Evolutionary conservation across 495 filamentous ascomycete species (phyloP).

Genomic region (Xylaria venustula): DNA sequence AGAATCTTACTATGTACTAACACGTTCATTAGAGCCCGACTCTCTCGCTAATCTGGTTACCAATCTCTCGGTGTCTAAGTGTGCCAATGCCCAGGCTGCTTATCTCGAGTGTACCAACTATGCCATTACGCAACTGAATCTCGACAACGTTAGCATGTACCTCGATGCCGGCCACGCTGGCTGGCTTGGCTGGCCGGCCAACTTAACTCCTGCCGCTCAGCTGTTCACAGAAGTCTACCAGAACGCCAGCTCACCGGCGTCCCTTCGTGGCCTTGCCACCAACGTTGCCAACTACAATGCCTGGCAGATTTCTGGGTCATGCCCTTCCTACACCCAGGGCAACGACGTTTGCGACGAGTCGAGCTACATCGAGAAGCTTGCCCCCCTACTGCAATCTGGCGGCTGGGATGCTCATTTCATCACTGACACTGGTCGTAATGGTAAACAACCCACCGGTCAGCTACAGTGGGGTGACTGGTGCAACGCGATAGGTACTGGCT

Average conservation of each 20-base stretch:
- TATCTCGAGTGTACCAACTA: constrained; percentile 63
- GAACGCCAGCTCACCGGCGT: constrained; percentile 53
- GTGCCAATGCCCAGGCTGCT: constrained; percentile 51
- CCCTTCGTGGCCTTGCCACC: constrained; percentile 67
- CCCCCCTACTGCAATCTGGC: constrained; percentile 52
- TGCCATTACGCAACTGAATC: constrained; percentile 56
- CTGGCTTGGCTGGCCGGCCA: constrained; percentile 78
- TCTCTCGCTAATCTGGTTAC: constrained; percentile 67
- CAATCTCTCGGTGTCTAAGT: constrained; percentile 58
- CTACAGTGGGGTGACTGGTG: constrained; percentile 75
- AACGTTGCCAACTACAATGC: constrained; percentile 80
- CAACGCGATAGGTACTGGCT: constrained; percentile 66
- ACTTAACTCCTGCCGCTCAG: constrained; percentile 58
- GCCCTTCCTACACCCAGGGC: constrained; percentile 54
- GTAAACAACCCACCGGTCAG: constrained; percentile 56
- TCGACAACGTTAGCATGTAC: constrained; percentile 69
- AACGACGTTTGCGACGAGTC: constrained; percentile 60
- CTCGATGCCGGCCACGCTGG: constrained; percentile 69
- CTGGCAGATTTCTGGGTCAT: constrained; percentile 43
- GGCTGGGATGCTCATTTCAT: constrained; percentile 69
- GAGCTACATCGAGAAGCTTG: constrained; percentile 62
- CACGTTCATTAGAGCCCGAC: constrained; percentile 52
- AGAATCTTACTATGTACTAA: constrained; percentile 9
- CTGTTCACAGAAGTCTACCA: constrained; percentile 61
- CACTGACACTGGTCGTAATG: constrained; percentile 42